These are phyloP conservation scores for Diaporthe sp. DNA, from an alignment of 2,329 filamentous ascomycete genomes.

Conservation along the genomic window DNA sequence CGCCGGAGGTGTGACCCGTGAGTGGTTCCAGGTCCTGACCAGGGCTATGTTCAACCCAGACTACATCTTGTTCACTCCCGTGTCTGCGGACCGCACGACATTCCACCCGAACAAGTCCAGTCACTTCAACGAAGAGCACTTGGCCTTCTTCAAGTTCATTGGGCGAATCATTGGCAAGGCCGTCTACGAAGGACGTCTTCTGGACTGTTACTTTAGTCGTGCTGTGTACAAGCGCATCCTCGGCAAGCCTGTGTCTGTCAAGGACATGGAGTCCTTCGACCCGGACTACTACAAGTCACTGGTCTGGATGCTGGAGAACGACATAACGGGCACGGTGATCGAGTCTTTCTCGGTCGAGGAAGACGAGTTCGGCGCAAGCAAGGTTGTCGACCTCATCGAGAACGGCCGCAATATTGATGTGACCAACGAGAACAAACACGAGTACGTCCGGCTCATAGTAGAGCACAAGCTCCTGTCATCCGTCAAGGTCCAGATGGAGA, in stretches of 20 bases:
- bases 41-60: conserved; percentile 99
- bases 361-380: conserved; percentile 92
- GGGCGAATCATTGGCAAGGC: conserved; percentile 98
- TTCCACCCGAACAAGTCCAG: conserved; percentile 98
- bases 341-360: conserved; percentile 96
- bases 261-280: conserved; percentile 99
- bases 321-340: conserved; percentile 97
- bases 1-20: conserved; percentile 94
- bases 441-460: conserved; percentile 94
- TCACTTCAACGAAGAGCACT: conserved; percentile 92
- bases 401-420: conserved; percentile 93
- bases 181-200: conserved; percentile 92
- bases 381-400: conserved; percentile 86
- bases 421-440: conserved; percentile 98
- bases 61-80: conserved; percentile 95
- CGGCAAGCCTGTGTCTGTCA: conserved; percentile 94
- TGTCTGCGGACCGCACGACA: conserved; percentile 96
- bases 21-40: conserved; percentile 99
- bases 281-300: conserved; percentile 99
- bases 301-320: conserved; percentile 98
- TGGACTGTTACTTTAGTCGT: conserved; percentile 98
- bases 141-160: conserved; percentile 99
- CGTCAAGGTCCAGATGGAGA: conserved; percentile 92
- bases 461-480: conserved; percentile 94
- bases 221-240: conserved; percentile 99